phyloP scores from a whole-genome alignment of 192 early-diverging fungal genomes.

The Linnemannia elongata region DNA sequence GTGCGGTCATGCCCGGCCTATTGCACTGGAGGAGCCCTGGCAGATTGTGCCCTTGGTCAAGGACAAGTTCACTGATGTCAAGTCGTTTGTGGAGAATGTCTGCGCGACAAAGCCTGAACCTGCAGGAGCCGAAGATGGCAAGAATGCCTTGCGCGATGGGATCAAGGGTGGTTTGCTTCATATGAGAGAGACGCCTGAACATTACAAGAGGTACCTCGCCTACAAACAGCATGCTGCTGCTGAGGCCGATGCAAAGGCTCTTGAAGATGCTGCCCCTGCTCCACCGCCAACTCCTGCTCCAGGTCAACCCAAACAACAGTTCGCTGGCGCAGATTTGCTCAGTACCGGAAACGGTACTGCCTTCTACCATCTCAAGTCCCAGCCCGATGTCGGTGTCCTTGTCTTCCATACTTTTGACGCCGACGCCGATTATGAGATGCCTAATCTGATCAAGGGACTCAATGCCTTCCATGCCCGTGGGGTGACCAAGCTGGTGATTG shows the following conservation, averaged over 20 bases:
- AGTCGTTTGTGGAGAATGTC: background rate
- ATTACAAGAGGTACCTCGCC: background rate
- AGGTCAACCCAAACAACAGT: background rate
- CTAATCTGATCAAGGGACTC: background rate
- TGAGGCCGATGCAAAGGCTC: background rate
- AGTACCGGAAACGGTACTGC: conserved; percentile 7
- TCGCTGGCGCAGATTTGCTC: conserved; percentile 5
- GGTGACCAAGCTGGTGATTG: conserved; percentile 32
- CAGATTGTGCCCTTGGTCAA: background rate
- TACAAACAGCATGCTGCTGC: background rate
- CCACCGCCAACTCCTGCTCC: background rate
- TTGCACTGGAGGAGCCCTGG: background rate
- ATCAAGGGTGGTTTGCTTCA: background rate
- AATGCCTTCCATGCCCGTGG: background rate
- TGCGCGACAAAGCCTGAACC: background rate
- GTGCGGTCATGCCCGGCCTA: background rate
- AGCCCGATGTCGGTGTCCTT: conserved; percentile 37
- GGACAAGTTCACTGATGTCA: background rate
- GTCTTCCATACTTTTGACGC: conserved; percentile 10
- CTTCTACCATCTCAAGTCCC: conserved; percentile 17
- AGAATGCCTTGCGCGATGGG: background rate
- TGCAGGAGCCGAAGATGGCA: background rate
- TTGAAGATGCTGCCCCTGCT: conserved; percentile 6
- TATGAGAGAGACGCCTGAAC: background rate
- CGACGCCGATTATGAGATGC: background rate